Base-by-base conservation (phyloP, 2,329 filamentous ascomycete species). In the Hypoxylon sp. region DNA sequence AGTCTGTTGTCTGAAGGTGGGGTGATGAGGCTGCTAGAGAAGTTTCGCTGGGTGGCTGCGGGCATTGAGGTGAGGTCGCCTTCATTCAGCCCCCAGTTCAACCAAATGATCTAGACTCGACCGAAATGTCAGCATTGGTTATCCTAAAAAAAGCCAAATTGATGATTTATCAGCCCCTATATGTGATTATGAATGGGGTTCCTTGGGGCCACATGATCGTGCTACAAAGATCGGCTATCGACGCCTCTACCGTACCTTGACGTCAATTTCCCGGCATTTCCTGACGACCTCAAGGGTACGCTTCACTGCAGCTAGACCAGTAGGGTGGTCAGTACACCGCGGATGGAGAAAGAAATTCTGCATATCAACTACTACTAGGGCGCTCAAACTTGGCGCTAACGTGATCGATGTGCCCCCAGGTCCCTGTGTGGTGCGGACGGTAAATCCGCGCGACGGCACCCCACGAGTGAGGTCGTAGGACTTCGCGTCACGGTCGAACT, bases 51-150 rank as follows among this genome's bases (percentile, higher is more conserved):
- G 3, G 85, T 79, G 13, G 79, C 79, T 6, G 86, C 83, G 5
- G 86, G 86, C 79, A 89, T 83, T 2, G 67, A 74, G 2, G 73
- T 72, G 13, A 89, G 73, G 69, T 89, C 86, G 17, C 77, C 70
- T n/a, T 86, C 82, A 0, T 80, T 85, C 38, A 89, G 77, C 2
- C 86, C 86, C 87, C 86, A 89, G 71, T 74, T 74, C 34, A 75
- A 19, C 74, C 74, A 75, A 23, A 75, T 72, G 34, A 74, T 68
- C 73, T 75, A 46, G 34, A 48, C 6, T 32, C 34, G 11, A 10
- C 25, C 17, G 28, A 34, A 14, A 38, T 11, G 55, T 70, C 32
- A 70, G 64, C 51, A 45, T 46, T 49, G 13, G 6, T 36, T 49
- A 23, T 49, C 45, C 45, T 5, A 21, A 43, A 19, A 10, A 17